phyloP scores from a whole-genome alignment of 1,284 basidiomycete genomes.

The Schizopora paradoxa region DNA sequence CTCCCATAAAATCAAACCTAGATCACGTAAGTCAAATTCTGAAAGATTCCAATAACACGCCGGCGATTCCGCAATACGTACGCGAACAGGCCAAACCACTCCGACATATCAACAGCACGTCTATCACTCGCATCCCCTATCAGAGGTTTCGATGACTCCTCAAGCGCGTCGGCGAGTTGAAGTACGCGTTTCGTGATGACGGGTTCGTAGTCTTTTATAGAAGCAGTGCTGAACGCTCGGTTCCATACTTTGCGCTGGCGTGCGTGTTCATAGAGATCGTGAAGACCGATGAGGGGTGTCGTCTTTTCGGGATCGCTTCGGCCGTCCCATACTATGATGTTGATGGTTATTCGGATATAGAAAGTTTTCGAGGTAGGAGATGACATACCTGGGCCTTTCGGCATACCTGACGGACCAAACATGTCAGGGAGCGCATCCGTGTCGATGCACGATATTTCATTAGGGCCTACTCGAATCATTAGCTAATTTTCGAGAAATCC shows the following conservation, averaged over 20 bases:
- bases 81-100: slow-evolving; percentile 32
- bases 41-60: slow-evolving; percentile 30
- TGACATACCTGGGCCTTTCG: slow-evolving; percentile 28
- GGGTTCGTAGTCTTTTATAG: slow-evolving; percentile 36
- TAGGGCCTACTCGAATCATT: slow-evolving; percentile 27
- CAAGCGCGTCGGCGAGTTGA: slow-evolving; percentile 32
- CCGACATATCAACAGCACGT: slow-evolving; percentile 27
- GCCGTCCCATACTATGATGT: slow-evolving; percentile 14
- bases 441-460: slow-evolving; percentile 30
- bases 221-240: slow-evolving; percentile 33
- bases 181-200: slow-evolving; percentile 28
- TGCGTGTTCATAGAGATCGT: slow-evolving; percentile 34
- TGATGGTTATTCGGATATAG: slow-evolving; percentile 28
- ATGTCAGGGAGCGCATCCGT: slow-evolving; percentile 27
- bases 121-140: background rate
- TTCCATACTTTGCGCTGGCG: slow-evolving; percentile 38
- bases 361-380: background rate
- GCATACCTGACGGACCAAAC: slow-evolving; percentile 29
- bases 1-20: slow-evolving; percentile 37
- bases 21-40: slow-evolving; percentile 28
- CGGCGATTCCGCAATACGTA: background rate
- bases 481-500: slow-evolving; percentile 5
- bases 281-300: slow-evolving; percentile 1
- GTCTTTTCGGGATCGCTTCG: slow-evolving; percentile 10
- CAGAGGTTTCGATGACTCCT: slow-evolving; percentile 13